These are phyloP conservation scores for Penicillium sclerotigenum DNA, from an alignment of 2,329 filamentous ascomycete species.

Conservation along the genomic window DNA sequence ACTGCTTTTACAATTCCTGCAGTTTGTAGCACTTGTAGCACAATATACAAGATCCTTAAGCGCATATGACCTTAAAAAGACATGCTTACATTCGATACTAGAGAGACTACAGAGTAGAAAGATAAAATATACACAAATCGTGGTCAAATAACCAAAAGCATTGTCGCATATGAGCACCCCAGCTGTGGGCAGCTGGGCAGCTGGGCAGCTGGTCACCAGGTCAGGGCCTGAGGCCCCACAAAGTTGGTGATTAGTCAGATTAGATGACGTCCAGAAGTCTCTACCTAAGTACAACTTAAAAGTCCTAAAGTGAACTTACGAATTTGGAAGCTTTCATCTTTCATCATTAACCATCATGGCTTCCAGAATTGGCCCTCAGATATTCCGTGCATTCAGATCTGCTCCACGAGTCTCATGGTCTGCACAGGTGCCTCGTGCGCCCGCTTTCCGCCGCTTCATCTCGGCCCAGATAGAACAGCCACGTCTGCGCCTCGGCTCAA, in stretches of 20 bases:
- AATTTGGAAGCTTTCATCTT: not conserved
- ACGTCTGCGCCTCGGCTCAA: slow-evolving; percentile 36
- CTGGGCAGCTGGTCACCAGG: not conserved
- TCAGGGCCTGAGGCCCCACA: not conserved
- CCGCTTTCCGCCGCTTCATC: slow-evolving; percentile 30
- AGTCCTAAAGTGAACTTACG: slow-evolving; percentile 4
- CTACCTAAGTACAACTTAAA: too few relatives aligned
- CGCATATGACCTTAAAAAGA: not conserved
- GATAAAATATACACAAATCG: not conserved
- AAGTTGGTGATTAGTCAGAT: not conserved
- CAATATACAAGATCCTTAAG: not conserved
- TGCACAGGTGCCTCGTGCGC: slow-evolving; percentile 23
- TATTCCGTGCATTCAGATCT: slow-evolving; percentile 26
- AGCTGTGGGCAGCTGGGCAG: too few relatives aligned
- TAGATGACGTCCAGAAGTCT: not conserved
- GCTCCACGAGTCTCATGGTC: slow-evolving; percentile 23
- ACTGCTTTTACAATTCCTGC: not conserved
- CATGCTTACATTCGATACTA: not conserved
- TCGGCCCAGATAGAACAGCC: slow-evolving; percentile 32
- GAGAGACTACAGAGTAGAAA: not conserved
- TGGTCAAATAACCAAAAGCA: not conserved
- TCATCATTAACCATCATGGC: slow-evolving; percentile 24
- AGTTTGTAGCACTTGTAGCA: not conserved
- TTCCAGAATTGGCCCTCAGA: slow-evolving; percentile 26
- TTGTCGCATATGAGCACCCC: not conserved